Evolutionary conservation across 208 protist species (phyloP).

Genomic region (Entamoeba dispar): DNA sequence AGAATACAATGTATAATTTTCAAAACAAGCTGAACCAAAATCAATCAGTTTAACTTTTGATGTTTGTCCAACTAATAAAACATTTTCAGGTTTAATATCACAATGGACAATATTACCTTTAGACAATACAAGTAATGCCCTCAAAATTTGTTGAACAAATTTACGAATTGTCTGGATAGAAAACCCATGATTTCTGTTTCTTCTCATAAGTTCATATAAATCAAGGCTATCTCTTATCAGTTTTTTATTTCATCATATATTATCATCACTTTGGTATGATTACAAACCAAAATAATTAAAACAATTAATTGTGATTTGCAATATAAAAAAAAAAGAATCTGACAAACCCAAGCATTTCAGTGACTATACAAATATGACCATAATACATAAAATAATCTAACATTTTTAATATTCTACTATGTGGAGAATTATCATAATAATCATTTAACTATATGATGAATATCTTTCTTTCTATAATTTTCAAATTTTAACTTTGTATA

Average conservation of each 20-base stretch:
- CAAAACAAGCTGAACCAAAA: conserved; percentile 33
- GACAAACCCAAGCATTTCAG: not conserved
- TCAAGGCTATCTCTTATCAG: conserved; percentile 63
- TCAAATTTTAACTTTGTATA: too few species aligned
- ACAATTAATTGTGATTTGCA: too few species aligned
- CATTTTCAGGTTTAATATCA: conserved; percentile 52
- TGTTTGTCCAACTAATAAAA: conserved; percentile 32
- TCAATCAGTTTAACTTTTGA: not conserved
- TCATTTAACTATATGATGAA: not conserved
- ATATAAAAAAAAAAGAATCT: too few species aligned
- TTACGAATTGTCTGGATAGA: conserved; percentile 29
- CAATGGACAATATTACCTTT: conserved; percentile 33
- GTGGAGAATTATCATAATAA: not conserved
- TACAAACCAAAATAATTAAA: too few species aligned
- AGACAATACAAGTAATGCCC: not conserved
- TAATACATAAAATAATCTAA: not conserved
- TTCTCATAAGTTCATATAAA: conserved; percentile 60
- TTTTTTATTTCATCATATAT: too few species aligned
- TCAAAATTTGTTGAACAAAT: conserved; percentile 29
- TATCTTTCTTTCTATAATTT: too few species aligned
- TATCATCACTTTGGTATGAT: too few species aligned
- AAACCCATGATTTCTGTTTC: conserved; percentile 47
- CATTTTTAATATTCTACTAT: not conserved
- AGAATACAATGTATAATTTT: conserved; percentile 52
- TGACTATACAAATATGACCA: too few species aligned